Conservation (phyloP, 2,329 filamentous ascomycete genomes). For the Exophiala oligosperma region DNA sequence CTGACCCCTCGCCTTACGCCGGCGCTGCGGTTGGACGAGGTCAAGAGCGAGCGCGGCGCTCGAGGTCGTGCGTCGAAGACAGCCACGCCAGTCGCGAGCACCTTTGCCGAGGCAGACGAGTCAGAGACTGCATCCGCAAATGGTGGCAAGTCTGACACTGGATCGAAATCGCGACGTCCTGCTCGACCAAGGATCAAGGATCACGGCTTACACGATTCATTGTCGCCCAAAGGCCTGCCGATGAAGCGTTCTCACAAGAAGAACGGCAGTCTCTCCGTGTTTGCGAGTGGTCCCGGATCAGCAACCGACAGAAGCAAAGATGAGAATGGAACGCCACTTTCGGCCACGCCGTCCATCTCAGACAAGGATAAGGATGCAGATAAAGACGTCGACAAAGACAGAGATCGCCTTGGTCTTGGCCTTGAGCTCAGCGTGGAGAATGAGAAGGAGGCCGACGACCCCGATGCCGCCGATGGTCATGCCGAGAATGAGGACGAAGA, state of each 20-base stretch:
- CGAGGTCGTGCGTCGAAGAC: constrained; percentile 42
- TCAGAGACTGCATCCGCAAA: constrained; percentile 16
- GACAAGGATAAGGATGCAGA: constrained; percentile 19
- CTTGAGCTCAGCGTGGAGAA: constrained; percentile 44
- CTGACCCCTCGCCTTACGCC: constrained; percentile 35
- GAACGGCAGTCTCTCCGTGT: constrained; percentile 32
- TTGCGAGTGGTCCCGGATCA: background rate
- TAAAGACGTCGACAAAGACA: constrained; percentile 32
- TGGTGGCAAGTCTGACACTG: constrained; percentile 9
- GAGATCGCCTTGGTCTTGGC: constrained; percentile 32
- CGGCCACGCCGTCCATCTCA: constrained; percentile 11
- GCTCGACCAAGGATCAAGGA: constrained; percentile 28
- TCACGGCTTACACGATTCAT: constrained; percentile 29
- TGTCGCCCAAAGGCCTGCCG: constrained; percentile 30
- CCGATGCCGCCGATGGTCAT: too few species aligned
- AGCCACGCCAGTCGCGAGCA: constrained; percentile 40
- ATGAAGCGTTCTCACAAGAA: constrained; percentile 40
- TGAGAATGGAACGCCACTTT: constrained; percentile 13
- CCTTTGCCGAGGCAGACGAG: constrained; percentile 37
- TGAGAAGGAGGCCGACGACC: too few species aligned
- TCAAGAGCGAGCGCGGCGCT: constrained; percentile 17
- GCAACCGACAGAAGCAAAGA: constrained; percentile 10
- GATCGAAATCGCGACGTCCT: constrained; percentile 23
- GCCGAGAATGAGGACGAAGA: constrained; percentile 57
- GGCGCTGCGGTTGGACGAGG: constrained; percentile 12